Evolutionary conservation across 2,329 filamentous ascomycete species (phyloP), one percentile per base, ranked within the genome.

Genomic region (Pseudogymnoascus destructans): DNA sequence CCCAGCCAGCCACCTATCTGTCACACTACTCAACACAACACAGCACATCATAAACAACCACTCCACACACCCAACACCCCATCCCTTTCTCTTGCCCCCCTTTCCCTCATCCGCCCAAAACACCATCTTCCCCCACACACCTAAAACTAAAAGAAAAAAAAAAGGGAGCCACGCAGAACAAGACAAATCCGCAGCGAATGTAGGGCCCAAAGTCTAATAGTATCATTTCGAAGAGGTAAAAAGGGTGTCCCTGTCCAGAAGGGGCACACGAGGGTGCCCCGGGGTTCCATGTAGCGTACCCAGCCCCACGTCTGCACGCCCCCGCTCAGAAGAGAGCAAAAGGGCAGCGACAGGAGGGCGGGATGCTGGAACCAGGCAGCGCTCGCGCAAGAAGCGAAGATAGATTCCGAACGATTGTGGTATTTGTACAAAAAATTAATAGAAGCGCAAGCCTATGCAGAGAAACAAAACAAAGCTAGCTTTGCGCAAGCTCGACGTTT

Each of bases 401-500:
- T 40, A 40, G 15, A 40, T 30, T 40, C 36, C 36, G 17, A 40
- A 40, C 36, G 36, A 40, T 40, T 40, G 36, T 40, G 36, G 36
- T 40, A 40, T 40, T 40, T 40, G 15, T 40, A 40, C 36, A 40
- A 19, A 40, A 40, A 19, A 19, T 11, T 10, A 19, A 19, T 3
- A 10, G 6, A 21, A 11, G 17, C 36, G 36, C 36, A 40, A 19
- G 36, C 36, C 36, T 21, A 40, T 40, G 36, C 36, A 40, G 21
- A 40, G 21, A 36, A 30, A 25, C 23, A 2, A 30, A 36, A 36
- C 13, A n/a, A 21, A 21, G 17, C 36, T 19, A 40, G 15, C 7
- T 40, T 40, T 17, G 6, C 9, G 9, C 1, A 30, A 19, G 36
- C 36, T 21, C 3, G 3, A 21, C 17, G 36, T 40, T 67, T 77